Conservation (phyloP, 192 early-diverging fungal genomes). For the Rhizoclosmatium sp. region DNA sequence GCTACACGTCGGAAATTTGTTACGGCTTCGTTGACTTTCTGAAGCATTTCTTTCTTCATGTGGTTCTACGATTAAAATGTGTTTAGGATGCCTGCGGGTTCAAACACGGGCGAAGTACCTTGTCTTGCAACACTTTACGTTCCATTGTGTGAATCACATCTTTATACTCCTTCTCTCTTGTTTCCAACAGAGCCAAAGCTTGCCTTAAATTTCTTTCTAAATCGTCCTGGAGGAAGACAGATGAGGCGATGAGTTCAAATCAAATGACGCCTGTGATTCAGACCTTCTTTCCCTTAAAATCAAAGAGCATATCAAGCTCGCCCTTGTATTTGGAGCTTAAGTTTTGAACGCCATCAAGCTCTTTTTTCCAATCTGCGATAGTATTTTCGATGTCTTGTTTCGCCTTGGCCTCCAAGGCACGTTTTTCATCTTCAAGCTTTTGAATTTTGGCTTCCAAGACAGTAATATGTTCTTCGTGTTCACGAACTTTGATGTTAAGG, state of each 20-base stretch:
- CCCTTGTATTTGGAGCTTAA: conserved; percentile 50
- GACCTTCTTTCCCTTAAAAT: conserved; percentile 58
- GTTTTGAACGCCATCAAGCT: conserved; percentile 51
- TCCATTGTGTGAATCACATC: conserved; percentile 64
- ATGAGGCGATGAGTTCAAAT: background rate
- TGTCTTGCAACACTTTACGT: conserved; percentile 68
- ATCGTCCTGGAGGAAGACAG: conserved; percentile 47
- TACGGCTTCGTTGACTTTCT: conserved; percentile 69
- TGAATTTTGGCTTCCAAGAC: conserved; percentile 47
- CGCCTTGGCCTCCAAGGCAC: conserved; percentile 44
- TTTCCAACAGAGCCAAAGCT: conserved; percentile 48
- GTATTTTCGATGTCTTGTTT: conserved; percentile 46
- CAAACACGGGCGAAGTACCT: conserved; percentile 37
- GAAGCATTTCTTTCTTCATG: conserved; percentile 69
- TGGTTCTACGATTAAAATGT: conserved; percentile 44
- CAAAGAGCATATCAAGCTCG: conserved; percentile 59
- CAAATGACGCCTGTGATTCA: background rate
- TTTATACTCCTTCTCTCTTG: conserved; percentile 59
- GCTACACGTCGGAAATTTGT: conserved; percentile 63
- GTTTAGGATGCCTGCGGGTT: background rate
- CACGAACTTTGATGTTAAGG: conserved; percentile 68
- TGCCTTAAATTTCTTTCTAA: conserved; percentile 54
- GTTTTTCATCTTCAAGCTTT: conserved; percentile 59
- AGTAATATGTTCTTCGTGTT: conserved; percentile 65
- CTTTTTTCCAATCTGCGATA: conserved; percentile 35